Base-by-base conservation (phyloP, 108 stramenopile species). In the Schizochytrium sp. region DNA sequence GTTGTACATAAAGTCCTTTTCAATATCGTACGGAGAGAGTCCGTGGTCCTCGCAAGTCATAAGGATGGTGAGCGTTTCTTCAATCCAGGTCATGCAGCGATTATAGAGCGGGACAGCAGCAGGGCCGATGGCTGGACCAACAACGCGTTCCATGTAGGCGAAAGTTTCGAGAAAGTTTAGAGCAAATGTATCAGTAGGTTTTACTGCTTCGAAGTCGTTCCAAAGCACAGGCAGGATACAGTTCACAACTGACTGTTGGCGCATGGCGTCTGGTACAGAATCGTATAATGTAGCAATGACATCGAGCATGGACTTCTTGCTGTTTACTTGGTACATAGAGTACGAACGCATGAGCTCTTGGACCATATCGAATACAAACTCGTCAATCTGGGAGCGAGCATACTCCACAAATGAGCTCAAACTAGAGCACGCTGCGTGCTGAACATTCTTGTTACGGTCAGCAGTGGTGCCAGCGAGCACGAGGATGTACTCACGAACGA, bases 1-100 rank as follows among this genome's bases (percentile, higher is more conserved):
- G 40, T 55, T 17, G 50, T 55, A 55, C 76, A 83, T 83, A 83
- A 83, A 83, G 47, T 83, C 76, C 53, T 55, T 83, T 10, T 83
- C 76, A 83, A 83, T 1, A 55, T 83, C 76, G 53, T 83, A 47
- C 50, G 28, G 0, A 10, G 76, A 19, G 17, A 83, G 47, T 17
- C 76, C 76, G 50, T 55, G 49, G 47, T 55, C 53, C 28, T 83
- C 76, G 53, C 53, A 83, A 5, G 76, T 55, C 53, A 55, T 83
- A 38, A 83, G 53, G n/a, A 83, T 55, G 28, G 53, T 83, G n/a
- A 83, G 10, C 15, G 76, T 50, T 53, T 83, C 76, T 53, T 83
- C 76, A 40, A 83, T 83, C 50, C 53, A 83, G 15, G 47, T 10
- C 47, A 55, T 83, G 3, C 47, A 10, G 5, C 76, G 76, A 13